phyloP scores from a whole-genome alignment of 2,329 filamentous ascomycete species.

The Aspergillus chevalieri region DNA sequence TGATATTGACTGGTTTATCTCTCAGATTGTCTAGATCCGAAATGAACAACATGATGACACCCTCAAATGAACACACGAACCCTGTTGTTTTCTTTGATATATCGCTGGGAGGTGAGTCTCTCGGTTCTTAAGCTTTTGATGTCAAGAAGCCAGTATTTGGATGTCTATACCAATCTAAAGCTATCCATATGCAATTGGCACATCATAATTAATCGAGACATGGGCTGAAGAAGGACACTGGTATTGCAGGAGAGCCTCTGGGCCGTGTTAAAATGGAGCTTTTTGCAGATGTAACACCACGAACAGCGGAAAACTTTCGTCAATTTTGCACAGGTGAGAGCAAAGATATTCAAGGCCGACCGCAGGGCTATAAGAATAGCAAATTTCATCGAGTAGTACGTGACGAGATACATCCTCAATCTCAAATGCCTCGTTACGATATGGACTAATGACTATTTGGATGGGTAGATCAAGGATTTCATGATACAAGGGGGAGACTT shows the following conservation, averaged over 20 bases:
- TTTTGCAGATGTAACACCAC: constrained; percentile 75
- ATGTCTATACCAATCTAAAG: too few species aligned
- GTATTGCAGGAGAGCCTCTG: constrained; percentile 64
- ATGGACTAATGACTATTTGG: neutral
- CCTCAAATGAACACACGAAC: neutral
- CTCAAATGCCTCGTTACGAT: neutral
- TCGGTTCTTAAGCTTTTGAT: too few species aligned
- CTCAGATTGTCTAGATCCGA: too few species aligned
- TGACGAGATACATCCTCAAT: constrained; percentile 12
- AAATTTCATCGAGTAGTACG: constrained; percentile 90
- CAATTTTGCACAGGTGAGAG: constrained; percentile 94
- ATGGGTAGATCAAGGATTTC: constrained; percentile 75
- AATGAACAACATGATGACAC: neutral
- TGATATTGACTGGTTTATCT: too few species aligned
- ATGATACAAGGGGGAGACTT: constrained; percentile 99
- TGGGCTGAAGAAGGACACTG: neutral
- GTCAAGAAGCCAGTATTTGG: too few species aligned
- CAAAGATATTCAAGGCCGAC: constrained; percentile 67
- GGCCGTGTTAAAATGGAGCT: constrained; percentile 87
- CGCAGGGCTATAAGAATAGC: constrained; percentile 89
- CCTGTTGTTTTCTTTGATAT: constrained; percentile 1
- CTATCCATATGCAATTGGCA: too few species aligned
- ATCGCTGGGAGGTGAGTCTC: neutral
- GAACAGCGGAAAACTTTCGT: constrained; percentile 93
- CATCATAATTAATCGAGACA: too few species aligned